phyloP scores from a whole-genome alignment of 2,329 filamentous ascomycete genomes.

The Aspergillus ochraceus region DNA sequence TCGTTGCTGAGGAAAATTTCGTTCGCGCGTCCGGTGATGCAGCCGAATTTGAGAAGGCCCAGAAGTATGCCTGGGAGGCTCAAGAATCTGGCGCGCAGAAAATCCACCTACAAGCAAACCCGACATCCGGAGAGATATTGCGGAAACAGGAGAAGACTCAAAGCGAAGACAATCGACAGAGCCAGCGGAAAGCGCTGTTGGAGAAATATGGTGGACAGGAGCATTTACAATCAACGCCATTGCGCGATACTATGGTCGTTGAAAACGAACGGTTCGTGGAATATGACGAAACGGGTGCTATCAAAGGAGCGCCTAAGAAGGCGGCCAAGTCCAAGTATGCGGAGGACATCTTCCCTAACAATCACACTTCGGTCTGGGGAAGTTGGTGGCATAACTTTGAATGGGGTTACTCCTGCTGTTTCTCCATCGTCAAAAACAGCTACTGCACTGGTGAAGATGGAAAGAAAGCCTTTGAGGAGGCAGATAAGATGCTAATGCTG shows the following conservation, averaged over 20 bases:
- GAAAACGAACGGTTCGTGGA: constrained; percentile 89
- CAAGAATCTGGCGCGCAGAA: constrained; percentile 80
- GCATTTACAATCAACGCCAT: constrained; percentile 58
- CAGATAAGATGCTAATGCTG: constrained; percentile 61
- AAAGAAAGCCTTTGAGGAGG: constrained; percentile 74
- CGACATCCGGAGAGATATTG: constrained; percentile 83
- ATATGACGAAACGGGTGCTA: constrained; percentile 84
- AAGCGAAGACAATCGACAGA: constrained; percentile 65
- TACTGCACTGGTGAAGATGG: constrained; percentile 95
- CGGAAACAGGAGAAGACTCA: constrained; percentile 79
- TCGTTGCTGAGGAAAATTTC: constrained; percentile 93
- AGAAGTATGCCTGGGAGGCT: constrained; percentile 90
- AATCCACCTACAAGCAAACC: constrained; percentile 92
- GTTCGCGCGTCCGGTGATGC: constrained; percentile 87
- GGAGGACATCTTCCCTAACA: constrained; percentile 85
- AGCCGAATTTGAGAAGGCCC: constrained; percentile 85
- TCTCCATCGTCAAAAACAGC: constrained; percentile 90
- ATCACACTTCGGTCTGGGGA: constrained; percentile 90
- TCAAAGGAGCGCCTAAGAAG: constrained; percentile 82
- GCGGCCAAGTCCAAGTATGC: constrained; percentile 85
- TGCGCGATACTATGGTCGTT: constrained; percentile 67
- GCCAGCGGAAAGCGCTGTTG: constrained; percentile 67
- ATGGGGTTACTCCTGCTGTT: constrained; percentile 96
- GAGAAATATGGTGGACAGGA: constrained; percentile 80
- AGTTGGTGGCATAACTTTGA: constrained; percentile 96